Evolutionary conservation across 352 stramenopile species (phyloP).

Genomic region (Phytophthora macrochlamydospora): DNA sequence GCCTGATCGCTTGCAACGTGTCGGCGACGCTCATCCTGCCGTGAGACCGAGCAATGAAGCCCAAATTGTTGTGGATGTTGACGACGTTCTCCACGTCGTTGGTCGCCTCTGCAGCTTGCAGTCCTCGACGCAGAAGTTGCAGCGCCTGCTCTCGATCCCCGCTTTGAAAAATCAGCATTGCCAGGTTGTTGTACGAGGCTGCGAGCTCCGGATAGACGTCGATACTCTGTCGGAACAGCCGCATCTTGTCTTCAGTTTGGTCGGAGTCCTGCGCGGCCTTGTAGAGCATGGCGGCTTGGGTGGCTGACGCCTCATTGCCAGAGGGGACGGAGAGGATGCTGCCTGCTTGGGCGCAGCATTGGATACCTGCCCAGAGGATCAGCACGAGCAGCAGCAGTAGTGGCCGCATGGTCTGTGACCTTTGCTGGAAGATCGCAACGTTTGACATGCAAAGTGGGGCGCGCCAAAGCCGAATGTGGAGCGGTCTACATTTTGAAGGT

Average conservation of each 20-base stretch:
- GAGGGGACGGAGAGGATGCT: constrained; percentile 20
- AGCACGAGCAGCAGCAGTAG: constrained; percentile 9
- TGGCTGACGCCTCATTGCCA: constrained; percentile 33
- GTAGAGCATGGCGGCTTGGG: constrained; percentile 38
- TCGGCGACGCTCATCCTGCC: constrained; percentile 39
- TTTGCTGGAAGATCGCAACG: constrained; percentile 33
- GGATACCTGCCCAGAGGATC: constrained; percentile 15
- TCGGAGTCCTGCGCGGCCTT: constrained; percentile 12
- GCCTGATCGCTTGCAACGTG: constrained; percentile 53
- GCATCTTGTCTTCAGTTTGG: constrained; percentile 21
- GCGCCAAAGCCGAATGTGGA: background rate
- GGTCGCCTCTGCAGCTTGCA: constrained; percentile 30
- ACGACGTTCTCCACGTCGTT: constrained; percentile 46
- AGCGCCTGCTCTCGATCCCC: constrained; percentile 35
- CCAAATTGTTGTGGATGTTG: constrained; percentile 80
- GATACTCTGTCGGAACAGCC: constrained; percentile 58
- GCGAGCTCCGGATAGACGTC: constrained; percentile 49
- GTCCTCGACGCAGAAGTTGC: constrained; percentile 45
- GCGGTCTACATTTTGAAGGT: background rate
- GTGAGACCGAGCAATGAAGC: constrained; percentile 46
- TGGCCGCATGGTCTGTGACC: constrained; percentile 3
- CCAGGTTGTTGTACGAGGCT: constrained; percentile 83
- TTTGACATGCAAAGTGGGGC: constrained; percentile 19
- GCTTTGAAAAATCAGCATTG: constrained; percentile 52
- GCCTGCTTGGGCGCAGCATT: background rate